phyloP scores from a whole-genome alignment of 805 yeast genomes.

The Starmerella lactis-condensi region DNA sequence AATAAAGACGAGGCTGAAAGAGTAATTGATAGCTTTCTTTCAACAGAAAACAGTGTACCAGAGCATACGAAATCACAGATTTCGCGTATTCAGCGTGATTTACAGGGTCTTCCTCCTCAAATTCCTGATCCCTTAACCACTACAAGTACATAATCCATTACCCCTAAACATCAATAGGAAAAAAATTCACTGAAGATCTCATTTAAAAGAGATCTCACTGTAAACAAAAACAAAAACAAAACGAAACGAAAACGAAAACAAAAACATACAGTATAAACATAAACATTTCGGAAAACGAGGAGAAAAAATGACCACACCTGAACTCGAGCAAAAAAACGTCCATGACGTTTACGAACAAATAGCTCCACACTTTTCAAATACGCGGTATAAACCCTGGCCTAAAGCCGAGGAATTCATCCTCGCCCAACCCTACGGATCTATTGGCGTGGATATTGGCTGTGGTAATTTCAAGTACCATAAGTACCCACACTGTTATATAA shows the following conservation, averaged over 20 bases:
- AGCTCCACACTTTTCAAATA: conserved; percentile 81
- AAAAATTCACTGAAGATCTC: too few species aligned
- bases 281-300: too few species aligned
- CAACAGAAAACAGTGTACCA: conserved; percentile 20
- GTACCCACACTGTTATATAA: conserved; percentile 44
- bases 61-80: conserved; percentile 40
- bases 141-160: too few species aligned
- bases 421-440: conserved; percentile 31
- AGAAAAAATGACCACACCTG: too few species aligned
- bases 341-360: conserved; percentile 88
- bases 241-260: too few species aligned
- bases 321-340: conserved; percentile 51
- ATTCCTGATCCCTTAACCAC: conserved; percentile 11
- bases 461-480: conserved; percentile 90
- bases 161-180: too few species aligned
- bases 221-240: too few species aligned
- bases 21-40: conserved; percentile 17
- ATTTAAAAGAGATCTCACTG: too few species aligned
- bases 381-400: conserved; percentile 96
- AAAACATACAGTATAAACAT: too few species aligned
- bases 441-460: conserved; percentile 91
- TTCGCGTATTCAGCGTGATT: conserved; percentile 54
- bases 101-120: conserved; percentile 60
- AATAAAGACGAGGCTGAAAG: conserved; percentile 17
- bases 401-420: conserved; percentile 57